Percentiles rank a stretch among this genome's conserved stretches.
phyloP scores from a whole-genome alignment of 2,329 filamentous ascomycete genomes.

The Elsinoe perseae region DNA sequence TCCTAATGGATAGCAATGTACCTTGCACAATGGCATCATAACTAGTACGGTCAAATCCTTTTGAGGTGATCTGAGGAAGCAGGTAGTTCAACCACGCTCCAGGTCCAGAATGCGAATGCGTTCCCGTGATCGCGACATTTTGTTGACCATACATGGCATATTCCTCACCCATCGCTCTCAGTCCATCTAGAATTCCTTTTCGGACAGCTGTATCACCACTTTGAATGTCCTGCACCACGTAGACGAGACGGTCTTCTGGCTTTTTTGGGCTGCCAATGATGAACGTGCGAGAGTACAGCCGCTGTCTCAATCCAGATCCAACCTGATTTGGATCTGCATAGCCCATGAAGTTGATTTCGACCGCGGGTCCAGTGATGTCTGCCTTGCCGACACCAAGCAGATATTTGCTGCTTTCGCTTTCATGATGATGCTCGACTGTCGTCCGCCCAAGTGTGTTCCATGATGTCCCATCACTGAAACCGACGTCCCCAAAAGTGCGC shows the following conservation, averaged over 20 bases:
- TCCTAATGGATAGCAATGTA: slow-evolving; percentile 68
- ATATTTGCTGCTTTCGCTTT: slow-evolving; percentile 36
- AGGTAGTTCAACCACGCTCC: slow-evolving; percentile 94
- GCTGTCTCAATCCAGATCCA: slow-evolving; percentile 76
- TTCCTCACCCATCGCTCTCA: slow-evolving; percentile 60
- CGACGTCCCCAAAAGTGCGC: background rate
- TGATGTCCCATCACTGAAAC: background rate
- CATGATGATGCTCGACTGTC: background rate
- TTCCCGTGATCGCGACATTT: slow-evolving; percentile 85
- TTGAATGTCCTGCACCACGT: slow-evolving; percentile 78
- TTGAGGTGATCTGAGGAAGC: slow-evolving; percentile 79
- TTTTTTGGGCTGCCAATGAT: slow-evolving; percentile 65
- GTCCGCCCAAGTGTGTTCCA: background rate
- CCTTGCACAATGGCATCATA: slow-evolving; percentile 86
- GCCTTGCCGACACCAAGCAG: slow-evolving; percentile 62
- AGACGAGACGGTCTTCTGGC: slow-evolving; percentile 67
- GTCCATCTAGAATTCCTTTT: slow-evolving; percentile 72
- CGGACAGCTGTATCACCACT: slow-evolving; percentile 84
- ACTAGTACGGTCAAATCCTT: slow-evolving; percentile 78
- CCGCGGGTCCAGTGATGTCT: slow-evolving; percentile 72
- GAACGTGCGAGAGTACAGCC: slow-evolving; percentile 82
- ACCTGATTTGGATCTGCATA: slow-evolving; percentile 81
- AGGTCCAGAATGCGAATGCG: slow-evolving; percentile 85
- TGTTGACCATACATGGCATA: slow-evolving; percentile 68
- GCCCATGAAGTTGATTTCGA: slow-evolving; percentile 85